Evolutionary conservation across 2,329 filamentous ascomycete genomes (phyloP), one percentile per base, ranked within the genome.

Genomic region (Hypoxylon sp.): DNA sequence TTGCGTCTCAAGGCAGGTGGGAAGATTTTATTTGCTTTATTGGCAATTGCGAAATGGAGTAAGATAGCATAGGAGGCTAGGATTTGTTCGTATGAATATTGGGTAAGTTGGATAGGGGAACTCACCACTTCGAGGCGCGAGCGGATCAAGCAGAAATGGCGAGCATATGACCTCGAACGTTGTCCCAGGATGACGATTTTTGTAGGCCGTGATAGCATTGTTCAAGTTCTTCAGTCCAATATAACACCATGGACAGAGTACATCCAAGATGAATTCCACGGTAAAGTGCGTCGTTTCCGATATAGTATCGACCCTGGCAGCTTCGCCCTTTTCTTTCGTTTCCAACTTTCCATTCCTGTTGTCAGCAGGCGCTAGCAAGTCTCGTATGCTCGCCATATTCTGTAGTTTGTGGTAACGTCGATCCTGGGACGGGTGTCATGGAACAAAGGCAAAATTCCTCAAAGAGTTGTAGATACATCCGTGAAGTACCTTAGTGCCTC

Each of bases 161-260:
- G 81, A 82, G 78, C 83, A 87, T 1, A 76, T 74, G 11, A 86
- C 74, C 46, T 85, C 80, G 63, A 87, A 86, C 4, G 80, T 78
- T 24, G 81, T 79, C 14, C 81, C 79, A 0, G 83, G 83, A 65
- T 85, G 79, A 13, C 70, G 71, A 3, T 75, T 69, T 59, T 76
- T 77, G 73, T 83, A 85, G 5, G 74, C 70, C 22, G 77, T 74
- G 67, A 86, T 84, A 60, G 85, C 84, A 11, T 66, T 70, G 64
- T 85, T 81, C 56, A 87, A 79, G 59, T 80, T 82, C 62, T 79
- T 81, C 68, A 85, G 81, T 63, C 82, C 81, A 65, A 87, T 78
- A 71, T 85, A 87, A 71, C 83, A 86, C 79, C 84, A 87, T 3
- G 85, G 84, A 64, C 86, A 88, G 39, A 85, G 77, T 5, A 84